Percentiles rank a stretch among this genome's conserved stretches.
phyloP scores from a whole-genome alignment of 768 basidiomycete genomes.

The button mushroom (Agaricus bisporus) region DNA sequence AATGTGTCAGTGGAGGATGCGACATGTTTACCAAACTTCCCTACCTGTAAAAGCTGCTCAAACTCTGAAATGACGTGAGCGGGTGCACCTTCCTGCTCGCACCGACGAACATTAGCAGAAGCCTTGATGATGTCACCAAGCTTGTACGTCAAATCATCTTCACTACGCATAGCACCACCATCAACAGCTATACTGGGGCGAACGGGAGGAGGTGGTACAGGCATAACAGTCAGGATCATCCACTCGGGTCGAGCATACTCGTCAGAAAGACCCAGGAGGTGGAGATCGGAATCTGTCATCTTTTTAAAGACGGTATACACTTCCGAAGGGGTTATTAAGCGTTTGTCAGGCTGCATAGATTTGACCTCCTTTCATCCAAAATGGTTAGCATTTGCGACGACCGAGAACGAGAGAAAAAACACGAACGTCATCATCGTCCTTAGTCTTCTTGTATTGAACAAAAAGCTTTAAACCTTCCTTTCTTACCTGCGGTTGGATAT shows the following conservation, averaged over 20 bases:
- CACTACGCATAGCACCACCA: constrained; percentile 92
- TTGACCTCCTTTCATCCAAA: constrained; percentile 58
- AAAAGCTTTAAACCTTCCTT: constrained; percentile 96
- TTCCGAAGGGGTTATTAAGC: constrained; percentile 77
- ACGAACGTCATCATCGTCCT: constrained; percentile 91
- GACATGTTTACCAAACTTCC: constrained; percentile 15
- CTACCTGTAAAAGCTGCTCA: constrained; percentile 90
- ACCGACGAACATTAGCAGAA: constrained; percentile 84
- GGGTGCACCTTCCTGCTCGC: constrained; percentile 95
- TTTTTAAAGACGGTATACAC: constrained; percentile 96
- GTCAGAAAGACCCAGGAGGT: constrained; percentile 86
- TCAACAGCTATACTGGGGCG: constrained; percentile 97
- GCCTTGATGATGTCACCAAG: constrained; percentile 95
- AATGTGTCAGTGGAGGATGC: constrained; percentile 6
- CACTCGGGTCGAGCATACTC: constrained; percentile 97
- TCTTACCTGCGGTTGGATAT: constrained; percentile 80
- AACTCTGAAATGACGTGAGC: constrained; percentile 94
- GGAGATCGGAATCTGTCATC: constrained; percentile 85
- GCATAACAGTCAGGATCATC: constrained; percentile 99
- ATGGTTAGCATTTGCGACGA: constrained; percentile 12
- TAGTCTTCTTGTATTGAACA: constrained; percentile 90
- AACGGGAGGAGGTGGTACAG: constrained; percentile 96
- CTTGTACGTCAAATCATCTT: constrained; percentile 98
- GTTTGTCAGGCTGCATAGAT: constrained; percentile 75
- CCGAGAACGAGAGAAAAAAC: constrained; percentile 1